These are phyloP conservation scores for Xylariales sp. DNA, from an alignment of 2,329 filamentous ascomycete species.

Conservation along the genomic window DNA sequence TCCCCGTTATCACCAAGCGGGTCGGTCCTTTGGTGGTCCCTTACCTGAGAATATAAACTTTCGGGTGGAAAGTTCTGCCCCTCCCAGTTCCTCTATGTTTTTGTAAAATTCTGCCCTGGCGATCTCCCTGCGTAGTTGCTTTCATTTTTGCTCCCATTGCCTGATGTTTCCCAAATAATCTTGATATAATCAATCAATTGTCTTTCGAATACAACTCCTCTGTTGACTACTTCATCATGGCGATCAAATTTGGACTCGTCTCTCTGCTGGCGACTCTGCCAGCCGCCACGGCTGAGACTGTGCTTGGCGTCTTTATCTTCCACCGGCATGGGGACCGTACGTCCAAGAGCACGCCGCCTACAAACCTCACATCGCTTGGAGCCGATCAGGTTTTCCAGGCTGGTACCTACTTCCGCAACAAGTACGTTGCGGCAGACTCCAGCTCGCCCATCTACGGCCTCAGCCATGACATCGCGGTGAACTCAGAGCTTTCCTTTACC, in stretches of 20 bases:
- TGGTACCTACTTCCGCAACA: conserved; percentile 69
- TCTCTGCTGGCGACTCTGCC: conserved; percentile 31
- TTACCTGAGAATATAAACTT: too few relatives aligned
- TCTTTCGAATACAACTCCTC: too few relatives aligned
- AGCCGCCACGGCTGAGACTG: conserved; percentile 52
- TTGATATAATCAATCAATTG: too few relatives aligned
- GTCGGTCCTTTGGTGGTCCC: too few relatives aligned
- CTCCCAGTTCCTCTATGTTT: too few relatives aligned
- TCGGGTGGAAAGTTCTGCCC: too few relatives aligned
- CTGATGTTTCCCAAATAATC: too few relatives aligned
- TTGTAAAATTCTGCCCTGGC: too few relatives aligned
- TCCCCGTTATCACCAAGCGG: too few relatives aligned
- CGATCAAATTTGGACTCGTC: conserved; percentile 31
- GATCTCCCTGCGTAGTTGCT: too few relatives aligned
- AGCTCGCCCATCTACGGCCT: conserved; percentile 61
- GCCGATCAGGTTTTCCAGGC: conserved; percentile 70
- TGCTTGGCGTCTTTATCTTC: conserved; percentile 83
- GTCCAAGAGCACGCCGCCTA: conserved; percentile 67
- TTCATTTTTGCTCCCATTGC: too few relatives aligned
- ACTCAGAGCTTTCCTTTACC: conserved; percentile 67
- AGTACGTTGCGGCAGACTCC: conserved; percentile 64
- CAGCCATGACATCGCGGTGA: conserved; percentile 59
- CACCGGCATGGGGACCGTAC: conserved; percentile 88
- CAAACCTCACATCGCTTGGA: conserved; percentile 73
- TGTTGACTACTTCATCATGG: too few relatives aligned